Percentiles rank a stretch among this genome's conserved stretches.
Conservation (phyloP, 306 rosid species). For the Sphenostylis stenocarpa region DNA sequence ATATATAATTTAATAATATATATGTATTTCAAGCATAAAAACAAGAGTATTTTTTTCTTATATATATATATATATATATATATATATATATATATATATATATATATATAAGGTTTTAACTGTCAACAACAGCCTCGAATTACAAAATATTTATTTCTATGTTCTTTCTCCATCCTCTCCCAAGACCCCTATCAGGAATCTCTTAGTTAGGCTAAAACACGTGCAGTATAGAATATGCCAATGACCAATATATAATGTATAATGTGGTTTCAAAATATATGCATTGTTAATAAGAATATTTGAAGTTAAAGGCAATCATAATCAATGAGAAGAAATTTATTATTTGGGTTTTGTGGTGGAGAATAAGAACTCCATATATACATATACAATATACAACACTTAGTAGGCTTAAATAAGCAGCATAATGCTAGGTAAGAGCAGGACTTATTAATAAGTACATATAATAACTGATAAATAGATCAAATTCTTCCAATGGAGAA, state of each 20-base stretch:
- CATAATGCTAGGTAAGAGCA: background rate
- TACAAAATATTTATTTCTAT: background rate
- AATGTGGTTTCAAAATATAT: background rate
- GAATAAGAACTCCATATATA: background rate
- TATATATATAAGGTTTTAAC: background rate
- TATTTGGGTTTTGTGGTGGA: slow-evolving; percentile 27
- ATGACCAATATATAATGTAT: background rate
- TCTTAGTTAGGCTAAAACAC: slow-evolving; percentile 8
- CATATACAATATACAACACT: background rate
- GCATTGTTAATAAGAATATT: slow-evolving; percentile 32
- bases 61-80: too few relatives aligned
- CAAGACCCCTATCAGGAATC: background rate
- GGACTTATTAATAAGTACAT: background rate
- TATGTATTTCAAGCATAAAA: background rate
- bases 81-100: background rate
- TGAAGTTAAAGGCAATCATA: slow-evolving; percentile 12
- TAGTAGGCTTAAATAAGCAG: background rate
- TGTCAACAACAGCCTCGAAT: background rate
- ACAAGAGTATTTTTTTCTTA: background rate
- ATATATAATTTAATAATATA: too few relatives aligned
- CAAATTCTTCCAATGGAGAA: slow-evolving; percentile 35
- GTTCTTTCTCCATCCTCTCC: background rate
- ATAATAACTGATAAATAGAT: background rate
- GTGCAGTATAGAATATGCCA: slow-evolving; percentile 2
- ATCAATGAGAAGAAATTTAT: slow-evolving; percentile 15